These are phyloP conservation scores for Chalaropsis ovoidea DNA, from an alignment of 2,329 filamentous ascomycete genomes.

Conservation along the genomic window DNA sequence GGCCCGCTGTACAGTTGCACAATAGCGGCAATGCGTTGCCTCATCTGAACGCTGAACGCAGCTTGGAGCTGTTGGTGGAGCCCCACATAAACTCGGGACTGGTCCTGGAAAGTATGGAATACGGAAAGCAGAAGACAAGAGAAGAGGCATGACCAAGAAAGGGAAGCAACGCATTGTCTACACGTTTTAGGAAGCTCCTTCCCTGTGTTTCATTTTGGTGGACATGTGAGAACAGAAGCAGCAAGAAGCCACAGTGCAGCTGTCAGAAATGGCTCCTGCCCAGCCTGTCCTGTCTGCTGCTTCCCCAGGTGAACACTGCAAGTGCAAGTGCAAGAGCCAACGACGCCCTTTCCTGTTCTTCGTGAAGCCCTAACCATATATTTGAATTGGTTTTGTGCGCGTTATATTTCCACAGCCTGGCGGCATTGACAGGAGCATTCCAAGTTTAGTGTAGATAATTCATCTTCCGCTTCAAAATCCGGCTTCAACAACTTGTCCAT, in stretches of 20 bases:
- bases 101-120: no score
- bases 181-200: no score
- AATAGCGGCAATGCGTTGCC: background rate
- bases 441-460: no score
- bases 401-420: background rate
- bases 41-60: background rate
- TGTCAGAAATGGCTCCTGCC: background rate
- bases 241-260: background rate
- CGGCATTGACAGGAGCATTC: no score
- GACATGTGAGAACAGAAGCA: background rate
- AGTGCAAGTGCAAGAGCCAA: background rate
- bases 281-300: background rate
- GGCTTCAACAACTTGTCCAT: background rate
- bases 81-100: no score
- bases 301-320: background rate
- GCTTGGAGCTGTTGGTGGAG: no score
- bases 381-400: background rate
- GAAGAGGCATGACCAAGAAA: no score
- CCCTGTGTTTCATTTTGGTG: no score
- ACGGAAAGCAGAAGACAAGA: no score
- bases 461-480: background rate
- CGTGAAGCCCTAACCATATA: background rate
- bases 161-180: no score
- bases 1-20: background rate
- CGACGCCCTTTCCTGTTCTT: background rate